Base-by-base conservation (phyloP, 108 stramenopile genomes). In the Nannochloropsis salina region DNA sequence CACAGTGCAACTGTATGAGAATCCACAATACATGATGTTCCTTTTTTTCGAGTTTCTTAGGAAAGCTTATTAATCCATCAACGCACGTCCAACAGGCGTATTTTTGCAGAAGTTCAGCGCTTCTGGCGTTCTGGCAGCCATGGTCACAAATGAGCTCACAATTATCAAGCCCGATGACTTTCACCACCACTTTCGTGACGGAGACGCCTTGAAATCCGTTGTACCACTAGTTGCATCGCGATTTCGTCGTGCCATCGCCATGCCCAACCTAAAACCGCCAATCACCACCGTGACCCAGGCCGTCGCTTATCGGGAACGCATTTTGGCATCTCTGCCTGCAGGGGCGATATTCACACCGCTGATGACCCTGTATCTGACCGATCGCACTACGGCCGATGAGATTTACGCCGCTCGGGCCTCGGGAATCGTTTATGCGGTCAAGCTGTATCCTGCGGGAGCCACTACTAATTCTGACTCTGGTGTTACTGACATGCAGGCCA, bases 231-330 rank as follows among this genome's bases (percentile, higher is more conserved):
- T 95, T 91, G 81, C 88, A 91, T 31, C 89, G 93, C 82, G 94
- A 93, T 87, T 97, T 96, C 87, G 92, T 90, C 42, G 90, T 21
- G 86, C 87, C 84, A 90, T 99, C 86, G 94, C 95, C 85, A 99
- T 99, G 99, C 99, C 99, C 80, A 99, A 99, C 88, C 90, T 97
- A 22, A 92, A 94, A 86, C 99, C 99, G 43, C 99, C 99, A n/a
- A 94, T 98, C 40, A 94, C 94, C 9, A 98, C 93, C 22, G 93
- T 95, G 6, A 94, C 95, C 80, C 82, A 92, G 82, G 98, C 98
- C 1, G 61, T 96, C 84, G 93, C 89, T 44, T 99, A 99, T 92
- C 94, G 94, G 43, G 90, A 86, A 44, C 94, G 94, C 84, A 94
- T 99, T 47, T 42, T 95, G 9, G 84, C 89, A 12, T 83, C 82